Percentiles rank a stretch among this genome's conserved stretches.
Conservation (phyloP, 2,329 filamentous ascomycete species). For the Echinosphaeria canescens region DNA sequence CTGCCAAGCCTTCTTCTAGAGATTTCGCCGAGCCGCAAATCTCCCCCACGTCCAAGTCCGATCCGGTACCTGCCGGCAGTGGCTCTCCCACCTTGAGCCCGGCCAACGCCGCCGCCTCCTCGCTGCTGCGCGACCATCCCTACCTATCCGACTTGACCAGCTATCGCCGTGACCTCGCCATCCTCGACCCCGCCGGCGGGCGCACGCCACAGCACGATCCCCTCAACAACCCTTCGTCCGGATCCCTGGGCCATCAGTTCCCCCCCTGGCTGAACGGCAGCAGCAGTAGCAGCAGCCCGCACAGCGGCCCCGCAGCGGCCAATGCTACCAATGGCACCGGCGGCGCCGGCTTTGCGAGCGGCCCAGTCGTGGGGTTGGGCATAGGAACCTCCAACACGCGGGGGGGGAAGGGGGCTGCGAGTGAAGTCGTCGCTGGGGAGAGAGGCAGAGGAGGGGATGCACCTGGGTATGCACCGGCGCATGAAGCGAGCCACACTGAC, state of each 20-base stretch:
- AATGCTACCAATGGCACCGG: conserved; percentile 18
- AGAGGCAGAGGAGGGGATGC: too few species aligned
- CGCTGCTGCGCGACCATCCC: too few species aligned
- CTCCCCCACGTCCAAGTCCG: conserved; percentile 16
- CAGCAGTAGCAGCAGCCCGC: conserved; percentile 13
- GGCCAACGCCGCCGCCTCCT: too few species aligned
- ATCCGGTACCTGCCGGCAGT: too few species aligned
- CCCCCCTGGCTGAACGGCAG: conserved; percentile 34
- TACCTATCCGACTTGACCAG: conserved; percentile 42
- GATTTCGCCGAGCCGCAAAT: too few species aligned
- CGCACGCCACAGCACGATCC: conserved; percentile 32
- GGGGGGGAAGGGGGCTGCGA: too few species aligned
- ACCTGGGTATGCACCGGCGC: too few species aligned
- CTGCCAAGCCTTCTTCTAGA: too few species aligned
- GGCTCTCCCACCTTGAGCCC: conserved; percentile 31
- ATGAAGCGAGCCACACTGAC: too few species aligned
- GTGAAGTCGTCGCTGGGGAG: too few species aligned
- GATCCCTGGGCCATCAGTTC: conserved; percentile 29
- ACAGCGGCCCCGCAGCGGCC: conserved; percentile 12
- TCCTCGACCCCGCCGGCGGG: conserved; percentile 38
- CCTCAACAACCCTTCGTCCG: conserved; percentile 32
- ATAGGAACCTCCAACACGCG: background rate
- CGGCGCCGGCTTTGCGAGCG: conserved; percentile 12
- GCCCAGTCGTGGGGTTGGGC: conserved; percentile 11
- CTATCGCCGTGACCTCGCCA: conserved; percentile 50